Evolutionary conservation across 208 protist species (phyloP).

Genomic region (Leishmania tarentolae): DNA sequence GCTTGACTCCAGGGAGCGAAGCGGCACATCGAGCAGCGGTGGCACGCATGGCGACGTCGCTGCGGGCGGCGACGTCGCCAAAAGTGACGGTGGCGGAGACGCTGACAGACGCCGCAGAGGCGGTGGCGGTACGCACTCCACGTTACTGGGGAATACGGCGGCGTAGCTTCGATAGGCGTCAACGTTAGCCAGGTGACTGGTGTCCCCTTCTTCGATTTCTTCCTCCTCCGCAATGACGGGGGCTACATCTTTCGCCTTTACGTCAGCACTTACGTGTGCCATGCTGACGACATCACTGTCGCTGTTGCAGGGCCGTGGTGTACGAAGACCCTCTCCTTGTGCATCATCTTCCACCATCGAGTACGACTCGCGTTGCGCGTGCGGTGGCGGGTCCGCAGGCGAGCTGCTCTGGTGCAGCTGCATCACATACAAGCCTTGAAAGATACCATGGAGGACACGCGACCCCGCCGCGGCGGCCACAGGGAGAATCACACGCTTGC

Average conservation of each 20-base stretch:
- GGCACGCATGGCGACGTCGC: background rate
- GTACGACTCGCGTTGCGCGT: background rate
- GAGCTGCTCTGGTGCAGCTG: constrained; percentile 20
- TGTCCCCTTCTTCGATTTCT: background rate
- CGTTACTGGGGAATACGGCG: constrained; percentile 14
- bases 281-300: background rate
- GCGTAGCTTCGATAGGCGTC: constrained; percentile 28
- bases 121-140: constrained; percentile 15
- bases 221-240: background rate
- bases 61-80: background rate
- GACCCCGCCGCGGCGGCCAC: constrained; percentile 50
- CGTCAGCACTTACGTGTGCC: background rate
- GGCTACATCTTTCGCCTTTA: background rate
- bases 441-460: constrained; percentile 55
- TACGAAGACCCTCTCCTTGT: background rate
- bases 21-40: constrained; percentile 32
- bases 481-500: constrained; percentile 57
- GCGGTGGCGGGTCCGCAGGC: background rate
- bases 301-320: background rate
- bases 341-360: background rate
- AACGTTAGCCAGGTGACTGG: background rate
- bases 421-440: constrained; percentile 50
- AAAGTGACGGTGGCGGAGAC: background rate
- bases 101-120: background rate
- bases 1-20: constrained; percentile 33